phyloP scores from a whole-genome alignment of 441 rosid genomes.

The Pelargonium myrrhifolium region DNA sequence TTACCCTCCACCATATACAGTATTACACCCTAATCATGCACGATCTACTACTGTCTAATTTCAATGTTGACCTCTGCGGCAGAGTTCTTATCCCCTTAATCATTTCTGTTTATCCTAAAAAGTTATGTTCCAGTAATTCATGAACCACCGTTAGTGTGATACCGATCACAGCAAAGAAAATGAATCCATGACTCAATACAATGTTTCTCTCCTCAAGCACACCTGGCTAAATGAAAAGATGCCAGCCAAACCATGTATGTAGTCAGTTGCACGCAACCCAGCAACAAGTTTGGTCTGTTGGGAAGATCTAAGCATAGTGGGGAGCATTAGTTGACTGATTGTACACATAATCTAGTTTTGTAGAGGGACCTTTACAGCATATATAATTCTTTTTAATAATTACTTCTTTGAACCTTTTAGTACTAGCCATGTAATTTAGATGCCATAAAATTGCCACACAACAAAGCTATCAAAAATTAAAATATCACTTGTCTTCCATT shows the following conservation, averaged over 20 bases:
- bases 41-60: neutral
- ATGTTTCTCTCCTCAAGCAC: conserved; percentile 10
- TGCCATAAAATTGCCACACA: neutral
- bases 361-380: conserved; percentile 11
- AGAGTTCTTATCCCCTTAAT: too few relatives aligned
- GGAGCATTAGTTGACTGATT: conserved; percentile 19
- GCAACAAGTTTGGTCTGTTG: conserved; percentile 8
- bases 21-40: too few relatives aligned
- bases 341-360: conserved; percentile 8
- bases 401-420: conserved; percentile 19
- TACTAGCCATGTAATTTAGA: conserved; percentile 21
- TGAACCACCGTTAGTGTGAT: neutral
- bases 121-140: neutral
- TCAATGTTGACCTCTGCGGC: neutral
- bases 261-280: conserved; percentile 9
- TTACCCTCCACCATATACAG: neutral
- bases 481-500: neutral
- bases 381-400: conserved; percentile 18
- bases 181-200: conserved; percentile 1
- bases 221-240: neutral
- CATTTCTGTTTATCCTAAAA: too few relatives aligned
- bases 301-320: conserved; percentile 12
- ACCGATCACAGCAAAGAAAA: conserved; percentile 1
- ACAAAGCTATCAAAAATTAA: neutral
- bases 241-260: conserved; percentile 6